These are phyloP conservation scores for Salix dunnii DNA, from an alignment of 345 rosid genomes.

Conservation along the genomic window DNA sequence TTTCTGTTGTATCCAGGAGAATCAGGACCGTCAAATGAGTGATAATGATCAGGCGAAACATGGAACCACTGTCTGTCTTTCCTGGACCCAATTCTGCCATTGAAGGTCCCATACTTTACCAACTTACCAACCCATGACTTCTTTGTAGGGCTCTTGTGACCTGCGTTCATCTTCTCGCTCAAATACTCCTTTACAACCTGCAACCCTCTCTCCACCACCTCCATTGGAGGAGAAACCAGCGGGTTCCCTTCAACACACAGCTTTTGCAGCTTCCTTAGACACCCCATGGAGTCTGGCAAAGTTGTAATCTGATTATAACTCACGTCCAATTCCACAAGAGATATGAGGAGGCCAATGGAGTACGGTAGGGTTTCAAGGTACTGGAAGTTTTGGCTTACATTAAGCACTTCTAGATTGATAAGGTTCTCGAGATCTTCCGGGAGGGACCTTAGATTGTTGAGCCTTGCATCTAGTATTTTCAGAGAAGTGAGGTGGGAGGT, in stretches of 20 bases:
- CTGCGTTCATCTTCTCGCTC: slow-evolving; percentile 55
- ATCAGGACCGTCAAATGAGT: slow-evolving; percentile 45
- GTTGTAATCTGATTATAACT: slow-evolving; percentile 68
- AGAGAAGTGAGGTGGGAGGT: slow-evolving; percentile 61
- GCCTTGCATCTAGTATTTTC: slow-evolving; percentile 58
- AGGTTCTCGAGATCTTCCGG: slow-evolving; percentile 78
- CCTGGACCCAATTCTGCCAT: slow-evolving; percentile 27
- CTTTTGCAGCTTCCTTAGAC: slow-evolving; percentile 63
- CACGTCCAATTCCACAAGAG: slow-evolving; percentile 68
- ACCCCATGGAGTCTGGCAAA: slow-evolving; percentile 74
- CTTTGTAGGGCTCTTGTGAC: slow-evolving; percentile 29
- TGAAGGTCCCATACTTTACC: slow-evolving; percentile 59
- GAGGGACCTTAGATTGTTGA: slow-evolving; percentile 68
- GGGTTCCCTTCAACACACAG: slow-evolving; percentile 82
- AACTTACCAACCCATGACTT: slow-evolving; percentile 68
- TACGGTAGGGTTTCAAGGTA: slow-evolving; percentile 52
- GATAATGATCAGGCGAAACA: slow-evolving; percentile 40
- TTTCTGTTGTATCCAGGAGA: slow-evolving; percentile 39
- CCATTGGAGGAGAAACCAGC: slow-evolving; percentile 61
- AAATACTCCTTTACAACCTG: slow-evolving; percentile 60
- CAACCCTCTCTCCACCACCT: slow-evolving; percentile 63
- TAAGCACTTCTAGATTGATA: slow-evolving; percentile 62
- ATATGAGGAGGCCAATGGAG: slow-evolving; percentile 64
- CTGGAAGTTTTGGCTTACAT: slow-evolving; percentile 83
- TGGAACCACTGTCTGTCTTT: slow-evolving; percentile 51